These are phyloP conservation scores for Apiotrichum siamense DNA, from an alignment of 1,284 basidiomycete genomes.

Conservation along the genomic window DNA sequence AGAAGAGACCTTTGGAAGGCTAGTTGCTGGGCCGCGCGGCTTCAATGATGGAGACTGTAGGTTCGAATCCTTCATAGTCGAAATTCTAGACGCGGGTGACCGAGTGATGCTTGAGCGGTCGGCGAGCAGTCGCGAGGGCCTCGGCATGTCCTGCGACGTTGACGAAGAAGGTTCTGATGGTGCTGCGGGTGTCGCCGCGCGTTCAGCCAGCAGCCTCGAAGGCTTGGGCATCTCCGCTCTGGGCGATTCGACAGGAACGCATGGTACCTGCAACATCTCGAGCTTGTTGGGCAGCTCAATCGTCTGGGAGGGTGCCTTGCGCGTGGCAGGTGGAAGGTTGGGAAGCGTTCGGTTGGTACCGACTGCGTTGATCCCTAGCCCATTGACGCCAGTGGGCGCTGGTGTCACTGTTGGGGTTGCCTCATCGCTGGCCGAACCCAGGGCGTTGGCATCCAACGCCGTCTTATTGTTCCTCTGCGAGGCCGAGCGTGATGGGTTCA, in stretches of 20 bases:
- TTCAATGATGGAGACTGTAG: not conserved
- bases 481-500: conserved; percentile 44
- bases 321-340: not conserved
- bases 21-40: not conserved
- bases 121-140: not conserved
- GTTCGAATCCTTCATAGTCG: not conserved
- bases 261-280: not conserved
- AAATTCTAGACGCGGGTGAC: not conserved
- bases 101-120: not conserved
- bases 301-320: not conserved
- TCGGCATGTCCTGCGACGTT: not conserved
- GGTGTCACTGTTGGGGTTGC: too few species aligned
- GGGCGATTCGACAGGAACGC: too few species aligned
- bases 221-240: not conserved
- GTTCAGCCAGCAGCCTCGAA: too few species aligned
- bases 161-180: too few species aligned
- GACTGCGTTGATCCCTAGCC: not conserved
- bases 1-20: not conserved
- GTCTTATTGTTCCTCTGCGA: conserved; percentile 27
- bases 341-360: too few species aligned
- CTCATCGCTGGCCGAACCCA: not conserved
- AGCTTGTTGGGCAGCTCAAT: not conserved
- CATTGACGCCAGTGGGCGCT: not conserved
- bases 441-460: not conserved
- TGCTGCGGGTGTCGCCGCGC: too few species aligned